Percentiles rank a stretch among this genome's conserved stretches.
Evolutionary conservation across 2,329 filamentous ascomycete genomes (phyloP).

Genomic region (Aspergillus sp.): DNA sequence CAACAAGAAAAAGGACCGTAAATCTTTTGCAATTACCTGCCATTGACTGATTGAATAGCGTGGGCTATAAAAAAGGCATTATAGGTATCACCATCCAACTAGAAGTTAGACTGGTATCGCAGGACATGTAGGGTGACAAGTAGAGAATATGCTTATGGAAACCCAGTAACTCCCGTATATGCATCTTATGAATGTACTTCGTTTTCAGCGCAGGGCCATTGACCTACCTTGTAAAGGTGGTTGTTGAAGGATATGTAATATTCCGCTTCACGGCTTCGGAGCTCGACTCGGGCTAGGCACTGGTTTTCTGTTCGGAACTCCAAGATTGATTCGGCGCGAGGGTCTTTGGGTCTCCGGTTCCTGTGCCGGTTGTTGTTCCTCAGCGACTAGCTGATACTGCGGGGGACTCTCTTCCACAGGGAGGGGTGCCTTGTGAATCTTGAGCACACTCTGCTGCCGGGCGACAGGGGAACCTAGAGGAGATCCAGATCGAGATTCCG

Average conservation of each 20-base stretch:
- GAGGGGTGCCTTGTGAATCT: slow-evolving; percentile 24
- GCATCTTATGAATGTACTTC: not conserved
- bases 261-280: not conserved
- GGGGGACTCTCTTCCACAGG: slow-evolving; percentile 32
- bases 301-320: slow-evolving; percentile 39
- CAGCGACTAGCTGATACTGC: slow-evolving; percentile 30
- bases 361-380: slow-evolving; percentile 12
- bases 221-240: not conserved
- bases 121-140: not conserved
- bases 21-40: not conserved
- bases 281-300: slow-evolving; percentile 29
- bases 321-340: slow-evolving; percentile 34
- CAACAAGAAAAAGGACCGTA: not conserved
- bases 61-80: not conserved
- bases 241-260: not conserved
- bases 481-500: slow-evolving; percentile 35
- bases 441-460: slow-evolving; percentile 34
- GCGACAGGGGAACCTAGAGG: slow-evolving; percentile 30
- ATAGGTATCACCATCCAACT: not conserved
- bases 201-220: not conserved
- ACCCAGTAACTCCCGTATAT: slow-evolving; percentile 1
- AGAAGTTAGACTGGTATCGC: slow-evolving; percentile 1
- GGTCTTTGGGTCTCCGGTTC: slow-evolving; percentile 19
- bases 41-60: not conserved
- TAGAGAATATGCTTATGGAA: not conserved